Conservation (phyloP, 176 grass and related monocot species). For the Leersia perrieri region DNA sequence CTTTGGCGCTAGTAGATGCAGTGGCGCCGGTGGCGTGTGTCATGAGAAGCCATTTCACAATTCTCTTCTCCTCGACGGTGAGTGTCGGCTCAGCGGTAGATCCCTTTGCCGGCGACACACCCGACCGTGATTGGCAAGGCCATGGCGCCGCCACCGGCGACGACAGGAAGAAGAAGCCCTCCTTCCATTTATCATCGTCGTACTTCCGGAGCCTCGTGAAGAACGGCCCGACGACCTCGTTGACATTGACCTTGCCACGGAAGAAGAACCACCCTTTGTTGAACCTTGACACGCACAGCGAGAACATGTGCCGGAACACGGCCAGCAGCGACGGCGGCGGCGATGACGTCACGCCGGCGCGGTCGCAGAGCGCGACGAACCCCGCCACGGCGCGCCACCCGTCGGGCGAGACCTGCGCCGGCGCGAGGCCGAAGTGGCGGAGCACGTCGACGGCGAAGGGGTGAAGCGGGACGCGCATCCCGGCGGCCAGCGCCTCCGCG, state of each 20-base stretch:
- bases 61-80: background rate
- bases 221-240: background rate
- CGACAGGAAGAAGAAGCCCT: conserved; percentile 23
- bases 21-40: too few species aligned
- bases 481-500: conserved; percentile 32
- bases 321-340: background rate
- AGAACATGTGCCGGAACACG: conserved; percentile 17
- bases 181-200: too few species aligned
- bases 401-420: conserved; percentile 25
- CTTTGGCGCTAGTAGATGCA: too few species aligned
- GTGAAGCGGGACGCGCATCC: conserved; percentile 33
- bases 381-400: conserved; percentile 19
- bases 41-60: background rate
- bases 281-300: background rate
- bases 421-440: conserved; percentile 23
- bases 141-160: background rate
- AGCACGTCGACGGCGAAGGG: conserved; percentile 1
- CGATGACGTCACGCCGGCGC: background rate
- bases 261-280: conserved; percentile 26
- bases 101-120: background rate
- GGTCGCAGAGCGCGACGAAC: conserved; percentile 15
- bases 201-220: background rate
- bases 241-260: background rate
- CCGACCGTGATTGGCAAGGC: conserved; percentile 1
- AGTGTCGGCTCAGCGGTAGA: background rate